Evolutionary conservation across 1,284 basidiomycete species (phyloP), one percentile per base, ranked within the genome.

Genomic region (Cystobasidium sp.): DNA sequence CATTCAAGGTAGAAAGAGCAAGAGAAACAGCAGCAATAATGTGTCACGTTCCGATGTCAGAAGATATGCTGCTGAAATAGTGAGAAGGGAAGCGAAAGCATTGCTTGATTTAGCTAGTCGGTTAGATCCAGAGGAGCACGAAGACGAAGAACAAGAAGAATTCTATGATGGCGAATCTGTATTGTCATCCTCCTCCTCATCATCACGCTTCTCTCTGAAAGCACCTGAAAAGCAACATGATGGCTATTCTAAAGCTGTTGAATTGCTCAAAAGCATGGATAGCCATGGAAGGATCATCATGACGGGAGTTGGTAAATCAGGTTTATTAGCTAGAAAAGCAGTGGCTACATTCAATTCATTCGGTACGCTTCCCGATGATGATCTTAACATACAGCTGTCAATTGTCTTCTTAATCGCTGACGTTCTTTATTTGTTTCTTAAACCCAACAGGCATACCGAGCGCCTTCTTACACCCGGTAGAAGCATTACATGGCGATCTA

Each of bases 401-500:
- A 2, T 31, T 5, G 31, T 31, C 5, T 5, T 41, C n/a, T 12
- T 31, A 1, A 49, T 39, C n/a, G 16, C 20, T 14, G 7, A 39
- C 53, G 24, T 56, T 37, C 16, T 47, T 9, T 37, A 4, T 41
- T n/a, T 53, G 24, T 16, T 43, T 16, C 46, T 24, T n/a, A 31
- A 62, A n/a, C 12, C 31, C 7, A 6, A 12, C 75, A 75, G 83
- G 83, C 22, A 80, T 83, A 14, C 81, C 79, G 41, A 79, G 82
- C n/a, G 78, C 79, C 43, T 84, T 81, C 69, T 74, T 84, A 12
- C 82, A 83, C 68, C 83, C 83, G 0, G 78, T 81, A 22, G 82
- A 82, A 67, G 82, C 82, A 7, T 69, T 84, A 39, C 83, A 84
- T 62, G 83, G 83, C 61, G 83, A 84, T 67, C 79, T 84, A 18